These are phyloP conservation scores for Tylopilus subfusipes DNA, from an alignment of 768 basidiomycete species.

Conservation along the genomic window DNA sequence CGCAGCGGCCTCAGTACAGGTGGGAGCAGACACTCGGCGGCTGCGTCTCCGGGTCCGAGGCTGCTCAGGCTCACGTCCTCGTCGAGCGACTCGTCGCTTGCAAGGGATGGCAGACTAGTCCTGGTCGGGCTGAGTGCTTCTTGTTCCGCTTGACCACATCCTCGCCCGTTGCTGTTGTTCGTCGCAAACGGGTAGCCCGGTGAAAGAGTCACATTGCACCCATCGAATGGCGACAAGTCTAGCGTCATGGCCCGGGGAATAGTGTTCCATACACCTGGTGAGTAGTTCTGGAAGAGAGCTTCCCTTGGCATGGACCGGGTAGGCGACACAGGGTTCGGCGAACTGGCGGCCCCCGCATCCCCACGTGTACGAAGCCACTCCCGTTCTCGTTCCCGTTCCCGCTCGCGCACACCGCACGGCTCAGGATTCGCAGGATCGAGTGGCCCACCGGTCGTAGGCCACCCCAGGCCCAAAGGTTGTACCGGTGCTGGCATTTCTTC, in stretches of 20 bases:
- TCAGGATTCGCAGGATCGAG: constrained; percentile 23
- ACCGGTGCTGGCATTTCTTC: background rate
- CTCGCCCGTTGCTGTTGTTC: background rate
- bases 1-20: constrained; percentile 20
- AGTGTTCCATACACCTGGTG: constrained; percentile 1
- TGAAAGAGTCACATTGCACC: background rate
- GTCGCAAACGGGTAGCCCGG: background rate
- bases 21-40: constrained; percentile 19
- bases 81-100: constrained; percentile 16
- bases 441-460: constrained; percentile 26
- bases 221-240: background rate
- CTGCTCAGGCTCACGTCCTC: constrained; percentile 6
- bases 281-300: background rate
- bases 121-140: background rate
- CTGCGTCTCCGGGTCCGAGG: background rate
- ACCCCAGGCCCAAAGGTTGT: constrained; percentile 2
- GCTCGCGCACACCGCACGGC: constrained; percentile 12
- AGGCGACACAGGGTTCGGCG: constrained; percentile 1
- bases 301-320: background rate
- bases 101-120: constrained; percentile 15
- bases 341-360: background rate
- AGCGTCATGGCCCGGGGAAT: background rate
- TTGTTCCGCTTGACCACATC: background rate
- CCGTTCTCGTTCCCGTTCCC: background rate
- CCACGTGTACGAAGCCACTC: background rate